Base-by-base conservation (phyloP, 2,329 filamentous ascomycete species). In the Metarhizium rileyi region DNA sequence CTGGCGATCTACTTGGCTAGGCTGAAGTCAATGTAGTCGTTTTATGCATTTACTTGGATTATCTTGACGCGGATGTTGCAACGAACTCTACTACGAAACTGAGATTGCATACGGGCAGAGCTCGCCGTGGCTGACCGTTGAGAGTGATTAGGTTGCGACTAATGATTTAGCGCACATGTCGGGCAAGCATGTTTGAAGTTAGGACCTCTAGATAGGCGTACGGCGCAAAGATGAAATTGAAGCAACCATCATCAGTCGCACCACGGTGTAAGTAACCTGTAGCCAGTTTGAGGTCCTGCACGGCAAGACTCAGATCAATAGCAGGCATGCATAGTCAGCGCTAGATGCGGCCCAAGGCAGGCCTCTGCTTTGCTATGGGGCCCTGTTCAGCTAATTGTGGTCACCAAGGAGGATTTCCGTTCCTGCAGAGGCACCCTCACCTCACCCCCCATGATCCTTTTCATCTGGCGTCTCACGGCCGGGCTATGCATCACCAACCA, bases 1-100 rank as follows among this genome's bases (percentile, higher is more conserved):
- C 76, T 44, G 71, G 72, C 50, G 75, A 78, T 60, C 59, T 78
- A 51, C 70, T 78, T 38, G 74, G 74, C 26, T 71, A 63, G 65
- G 48, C 14, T 25, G 46, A 20, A 8, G 28, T 42, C 20, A 8
- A 4, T n/a, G 27, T 10, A 22, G n/a, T 36, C 36, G n/a, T 41
- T 40, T 45, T 40, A n/a, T n/a, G 18, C 26, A 8, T 46, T 22
- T 33, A 30, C 27, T 20, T 35, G 9, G 16, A 14, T 6, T 25
- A 41, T 42, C 23, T 25, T 22, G 7, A 23, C 38, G 18, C 38
- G 8, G 16, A 23, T 20, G 10, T 12, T 7, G 38, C 38, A 25
- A 42, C 12, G 18, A 7, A 20, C 16, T 12, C 22, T 23, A 20
- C 51, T 47, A 16, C 28, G 36, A 22, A 6, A 25, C 16, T 42